Percentiles rank a stretch among this genome's conserved stretches.
These are phyloP conservation scores for Haberlea rhodopensis DNA, from an alignment of 257 asterid species.

Conservation along the genomic window DNA sequence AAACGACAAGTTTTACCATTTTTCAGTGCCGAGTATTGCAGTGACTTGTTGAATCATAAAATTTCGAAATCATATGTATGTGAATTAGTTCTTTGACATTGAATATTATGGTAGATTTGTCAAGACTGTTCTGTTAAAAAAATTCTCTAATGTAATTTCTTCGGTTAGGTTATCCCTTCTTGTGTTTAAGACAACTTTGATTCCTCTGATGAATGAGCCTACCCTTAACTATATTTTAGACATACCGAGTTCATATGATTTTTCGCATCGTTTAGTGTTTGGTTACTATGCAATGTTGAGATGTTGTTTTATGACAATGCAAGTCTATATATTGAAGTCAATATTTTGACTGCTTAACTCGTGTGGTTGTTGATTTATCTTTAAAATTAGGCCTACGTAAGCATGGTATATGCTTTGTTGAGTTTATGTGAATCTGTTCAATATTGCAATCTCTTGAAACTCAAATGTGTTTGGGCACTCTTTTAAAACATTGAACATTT, in stretches of 20 bases:
- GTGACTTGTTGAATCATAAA: neutral
- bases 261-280: neutral
- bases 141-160: neutral
- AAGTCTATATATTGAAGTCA: neutral
- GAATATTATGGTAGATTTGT: no score
- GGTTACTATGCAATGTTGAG: neutral
- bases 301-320: neutral
- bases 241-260: neutral
- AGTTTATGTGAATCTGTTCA: conserved; percentile 1
- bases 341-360: neutral
- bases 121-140: no score
- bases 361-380: neutral
- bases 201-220: neutral
- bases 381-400: neutral
- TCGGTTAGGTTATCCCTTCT: neutral
- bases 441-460: neutral
- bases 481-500: no score
- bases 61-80: no score
- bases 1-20: neutral
- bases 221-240: neutral
- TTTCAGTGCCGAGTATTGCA: neutral
- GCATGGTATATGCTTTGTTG: neutral
- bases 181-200: neutral
- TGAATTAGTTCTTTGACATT: neutral
- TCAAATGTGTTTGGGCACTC: neutral